Conservation (phyloP, 345 rosid species). For the Kernera saxatilis region DNA sequence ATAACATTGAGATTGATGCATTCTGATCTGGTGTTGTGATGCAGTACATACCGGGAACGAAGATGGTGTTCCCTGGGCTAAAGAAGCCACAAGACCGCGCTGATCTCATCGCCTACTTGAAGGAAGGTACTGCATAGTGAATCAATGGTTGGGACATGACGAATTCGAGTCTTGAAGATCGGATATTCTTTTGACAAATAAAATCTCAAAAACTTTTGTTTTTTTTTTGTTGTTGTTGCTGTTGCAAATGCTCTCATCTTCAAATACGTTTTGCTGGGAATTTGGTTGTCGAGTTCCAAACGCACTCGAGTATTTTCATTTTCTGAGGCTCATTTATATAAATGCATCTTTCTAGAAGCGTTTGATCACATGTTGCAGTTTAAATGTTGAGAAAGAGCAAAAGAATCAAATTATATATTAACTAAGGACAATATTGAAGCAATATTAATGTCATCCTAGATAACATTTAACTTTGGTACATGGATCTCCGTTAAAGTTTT, state of each 20-base stretch:
- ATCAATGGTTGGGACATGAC: not conserved
- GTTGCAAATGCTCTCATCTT: slow-evolving; percentile 1
- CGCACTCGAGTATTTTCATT: not conserved
- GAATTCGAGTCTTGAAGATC: not conserved
- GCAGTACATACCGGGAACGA: slow-evolving; percentile 98
- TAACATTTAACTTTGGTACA: slow-evolving; percentile 8
- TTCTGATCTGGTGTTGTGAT: not conserved
- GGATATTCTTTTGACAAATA: slow-evolving; percentile 32
- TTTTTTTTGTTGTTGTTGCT: not conserved
- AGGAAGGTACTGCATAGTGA: slow-evolving; percentile 60
- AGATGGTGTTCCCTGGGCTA: slow-evolving; percentile 98
- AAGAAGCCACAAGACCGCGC: slow-evolving; percentile 94
- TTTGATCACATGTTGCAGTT: not conserved
- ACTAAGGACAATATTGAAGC: slow-evolving; percentile 1
- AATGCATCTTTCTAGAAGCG: not conserved
- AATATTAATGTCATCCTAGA: not conserved
- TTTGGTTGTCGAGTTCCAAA: not conserved
- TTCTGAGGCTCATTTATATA: not conserved
- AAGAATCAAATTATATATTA: not conserved
- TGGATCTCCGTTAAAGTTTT: not conserved
- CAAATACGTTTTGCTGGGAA: slow-evolving; percentile 10
- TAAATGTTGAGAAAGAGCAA: not conserved
- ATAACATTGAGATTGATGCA: not conserved
- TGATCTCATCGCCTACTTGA: slow-evolving; percentile 89
- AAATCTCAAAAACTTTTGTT: slow-evolving; percentile 7